Conservation (phyloP, 129 eudicot species). For the Escallonia herrerae region DNA sequence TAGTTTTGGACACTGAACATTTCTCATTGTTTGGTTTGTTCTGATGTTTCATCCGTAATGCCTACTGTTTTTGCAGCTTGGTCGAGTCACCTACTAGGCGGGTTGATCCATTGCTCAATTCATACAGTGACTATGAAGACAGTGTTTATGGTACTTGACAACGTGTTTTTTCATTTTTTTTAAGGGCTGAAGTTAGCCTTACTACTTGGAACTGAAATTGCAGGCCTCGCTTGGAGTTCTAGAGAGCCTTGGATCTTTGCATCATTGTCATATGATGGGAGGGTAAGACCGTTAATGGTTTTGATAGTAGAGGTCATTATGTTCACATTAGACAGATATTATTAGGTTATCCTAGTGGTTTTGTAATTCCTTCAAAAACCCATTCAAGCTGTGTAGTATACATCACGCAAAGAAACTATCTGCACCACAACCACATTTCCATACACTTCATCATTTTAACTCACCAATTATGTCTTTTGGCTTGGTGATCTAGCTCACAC, state of each 20-base stretch:
- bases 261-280: slow-evolving; percentile 93
- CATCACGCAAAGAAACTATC: too few relatives aligned
- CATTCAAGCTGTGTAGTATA: too few relatives aligned
- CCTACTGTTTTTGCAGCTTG: slow-evolving; percentile 28
- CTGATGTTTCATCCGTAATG: not conserved
- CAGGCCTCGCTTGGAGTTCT: slow-evolving; percentile 95
- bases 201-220: slow-evolving; percentile 11
- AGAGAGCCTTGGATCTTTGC: slow-evolving; percentile 94
- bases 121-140: slow-evolving; percentile 95
- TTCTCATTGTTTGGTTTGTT: too few relatives aligned
- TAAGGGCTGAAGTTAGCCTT: slow-evolving; percentile 9
- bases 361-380: too few relatives aligned
- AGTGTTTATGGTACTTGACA: slow-evolving; percentile 77
- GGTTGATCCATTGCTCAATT: slow-evolving; percentile 51
- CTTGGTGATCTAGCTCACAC: too few relatives aligned
- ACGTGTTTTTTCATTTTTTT: slow-evolving; percentile 9
- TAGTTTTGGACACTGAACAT: too few relatives aligned
- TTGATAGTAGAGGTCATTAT: not conserved
- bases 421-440: too few relatives aligned
- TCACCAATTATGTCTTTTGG: too few relatives aligned
- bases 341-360: too few relatives aligned
- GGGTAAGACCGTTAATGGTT: slow-evolving; percentile 46
- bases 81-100: slow-evolving; percentile 35
- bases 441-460: too few relatives aligned
- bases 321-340: too few relatives aligned